phyloP scores from a whole-genome alignment of 805 yeast genomes.

The Novakomyces olei region DNA sequence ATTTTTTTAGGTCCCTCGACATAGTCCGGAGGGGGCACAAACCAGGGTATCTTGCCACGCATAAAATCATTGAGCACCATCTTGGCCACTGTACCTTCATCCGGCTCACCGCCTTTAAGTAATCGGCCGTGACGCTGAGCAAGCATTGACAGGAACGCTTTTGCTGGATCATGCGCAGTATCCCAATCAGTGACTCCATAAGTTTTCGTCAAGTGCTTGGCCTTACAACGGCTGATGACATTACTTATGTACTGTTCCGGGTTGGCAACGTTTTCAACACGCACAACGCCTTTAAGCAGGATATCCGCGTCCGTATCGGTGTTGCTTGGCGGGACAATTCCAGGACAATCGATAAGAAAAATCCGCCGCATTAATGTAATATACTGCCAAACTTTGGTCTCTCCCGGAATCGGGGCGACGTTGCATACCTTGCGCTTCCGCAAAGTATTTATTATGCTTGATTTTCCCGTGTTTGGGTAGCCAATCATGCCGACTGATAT shows the following conservation, averaged over 20 bases:
- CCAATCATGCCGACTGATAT: slow-evolving; percentile 95
- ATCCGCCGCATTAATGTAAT: slow-evolving; percentile 91
- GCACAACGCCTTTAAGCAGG: slow-evolving; percentile 85
- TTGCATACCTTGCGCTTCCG: slow-evolving; percentile 88
- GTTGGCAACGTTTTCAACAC: slow-evolving; percentile 90
- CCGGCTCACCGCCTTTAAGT: slow-evolving; percentile 94
- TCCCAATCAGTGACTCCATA: slow-evolving; percentile 85
- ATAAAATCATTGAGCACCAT: slow-evolving; percentile 81
- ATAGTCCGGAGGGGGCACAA: slow-evolving; percentile 92
- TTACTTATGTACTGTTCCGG: slow-evolving; percentile 93
- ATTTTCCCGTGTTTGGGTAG: slow-evolving; percentile 95
- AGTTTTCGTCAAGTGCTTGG: slow-evolving; percentile 80
- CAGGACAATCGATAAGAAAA: slow-evolving; percentile 92
- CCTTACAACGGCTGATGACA: slow-evolving; percentile 61
- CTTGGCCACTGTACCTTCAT: slow-evolving; percentile 79
- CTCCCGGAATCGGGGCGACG: slow-evolving; percentile 98
- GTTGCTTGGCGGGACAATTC: slow-evolving; percentile 88
- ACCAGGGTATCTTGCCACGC: slow-evolving; percentile 97
- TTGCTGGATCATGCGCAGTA: slow-evolving; percentile 41
- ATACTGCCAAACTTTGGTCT: slow-evolving; percentile 97
- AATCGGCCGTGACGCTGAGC: slow-evolving; percentile 87
- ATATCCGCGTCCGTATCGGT: slow-evolving; percentile 84
- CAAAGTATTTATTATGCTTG: slow-evolving; percentile 81
- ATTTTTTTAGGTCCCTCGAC: no score
- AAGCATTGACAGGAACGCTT: slow-evolving; percentile 69